Conservation (phyloP, 2,329 filamentous ascomycete genomes). For the Penicillium sp. region DNA sequence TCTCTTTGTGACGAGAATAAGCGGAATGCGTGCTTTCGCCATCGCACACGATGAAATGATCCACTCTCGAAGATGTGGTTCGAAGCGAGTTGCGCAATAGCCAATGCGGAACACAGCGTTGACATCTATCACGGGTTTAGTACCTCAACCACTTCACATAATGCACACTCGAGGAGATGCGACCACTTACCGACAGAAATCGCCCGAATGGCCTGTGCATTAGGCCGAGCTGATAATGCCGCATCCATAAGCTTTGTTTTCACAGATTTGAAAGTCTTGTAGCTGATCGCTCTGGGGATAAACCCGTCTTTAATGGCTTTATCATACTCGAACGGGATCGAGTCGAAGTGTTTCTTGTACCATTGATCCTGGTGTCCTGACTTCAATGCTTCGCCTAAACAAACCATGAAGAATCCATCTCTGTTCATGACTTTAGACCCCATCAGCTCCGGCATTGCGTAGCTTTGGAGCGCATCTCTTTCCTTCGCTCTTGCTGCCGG, state of each 20-base stretch:
- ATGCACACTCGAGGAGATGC: background rate
- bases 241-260: conserved; percentile 12
- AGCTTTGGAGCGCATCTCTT: background rate
- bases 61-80: conserved; percentile 19
- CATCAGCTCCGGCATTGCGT: background rate
- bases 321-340: conserved; percentile 1
- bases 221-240: conserved; percentile 7
- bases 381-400: background rate
- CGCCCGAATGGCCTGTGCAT: conserved; percentile 9
- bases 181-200: conserved; percentile 19
- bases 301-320: background rate
- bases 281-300: conserved; percentile 10
- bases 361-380: background rate
- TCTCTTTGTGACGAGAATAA: conserved; percentile 12
- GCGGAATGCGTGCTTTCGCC: conserved; percentile 21
- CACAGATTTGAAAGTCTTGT: conserved; percentile 18
- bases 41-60: conserved; percentile 17
- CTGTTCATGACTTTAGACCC: background rate
- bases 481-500: background rate
- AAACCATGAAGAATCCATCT: background rate
- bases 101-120: conserved; percentile 28
- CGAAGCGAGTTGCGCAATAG: background rate
- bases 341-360: background rate
- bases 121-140: conserved; percentile 14
- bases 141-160: background rate